Evolutionary conservation across 2,329 filamentous ascomycete genomes (phyloP).

Genomic region (Aspergillus sergii): DNA sequence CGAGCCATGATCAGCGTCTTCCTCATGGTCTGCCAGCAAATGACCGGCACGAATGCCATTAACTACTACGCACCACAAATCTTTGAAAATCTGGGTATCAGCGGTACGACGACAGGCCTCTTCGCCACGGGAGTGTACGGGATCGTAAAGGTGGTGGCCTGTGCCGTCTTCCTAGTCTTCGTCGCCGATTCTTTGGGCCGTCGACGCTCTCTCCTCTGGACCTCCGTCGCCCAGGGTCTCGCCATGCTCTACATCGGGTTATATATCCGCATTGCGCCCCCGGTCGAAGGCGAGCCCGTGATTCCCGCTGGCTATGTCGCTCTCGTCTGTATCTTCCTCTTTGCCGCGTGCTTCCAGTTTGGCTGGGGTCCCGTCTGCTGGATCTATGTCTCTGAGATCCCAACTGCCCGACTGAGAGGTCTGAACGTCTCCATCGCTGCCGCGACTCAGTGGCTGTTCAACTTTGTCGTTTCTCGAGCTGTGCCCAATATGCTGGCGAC

Average conservation of each 20-base stretch:
- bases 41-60: slow-evolving; percentile 48
- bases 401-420: slow-evolving; percentile 65
- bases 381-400: slow-evolving; percentile 73
- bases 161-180: slow-evolving; percentile 66
- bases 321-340: slow-evolving; percentile 71
- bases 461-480: slow-evolving; percentile 70
- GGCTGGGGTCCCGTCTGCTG: slow-evolving; percentile 73
- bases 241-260: slow-evolving; percentile 71
- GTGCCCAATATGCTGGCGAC: slow-evolving; percentile 69
- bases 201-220: slow-evolving; percentile 64
- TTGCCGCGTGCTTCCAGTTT: slow-evolving; percentile 70
- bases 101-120: slow-evolving; percentile 39
- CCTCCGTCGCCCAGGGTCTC: slow-evolving; percentile 62
- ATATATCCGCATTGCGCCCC: slow-evolving; percentile 57
- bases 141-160: slow-evolving; percentile 51
- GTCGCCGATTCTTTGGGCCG: slow-evolving; percentile 71
- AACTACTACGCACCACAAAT: slow-evolving; percentile 44
- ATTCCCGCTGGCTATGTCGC: slow-evolving; percentile 70
- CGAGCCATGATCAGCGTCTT: slow-evolving; percentile 57
- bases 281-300: slow-evolving; percentile 56
- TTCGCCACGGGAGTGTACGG: slow-evolving; percentile 46
- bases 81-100: slow-evolving; percentile 38
- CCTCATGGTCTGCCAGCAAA: slow-evolving; percentile 49
- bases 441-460: slow-evolving; percentile 73
- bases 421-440: slow-evolving; percentile 70